Base-by-base conservation (phyloP, 2,329 filamentous ascomycete genomes). In the Colletotrichum camelliae region DNA sequence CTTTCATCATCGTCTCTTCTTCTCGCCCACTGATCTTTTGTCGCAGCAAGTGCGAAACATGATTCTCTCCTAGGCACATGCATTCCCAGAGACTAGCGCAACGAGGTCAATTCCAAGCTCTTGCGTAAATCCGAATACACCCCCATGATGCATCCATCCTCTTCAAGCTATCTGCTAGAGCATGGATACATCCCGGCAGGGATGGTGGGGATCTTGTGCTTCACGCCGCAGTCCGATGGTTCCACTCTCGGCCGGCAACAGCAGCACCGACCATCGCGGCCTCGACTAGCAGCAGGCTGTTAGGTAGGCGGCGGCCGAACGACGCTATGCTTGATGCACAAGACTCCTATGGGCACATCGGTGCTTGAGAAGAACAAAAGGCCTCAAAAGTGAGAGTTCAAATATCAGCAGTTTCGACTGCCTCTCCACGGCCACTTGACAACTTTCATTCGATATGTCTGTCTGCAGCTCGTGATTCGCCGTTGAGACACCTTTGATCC, bases 171-270 rank as follows among this genome's bases (percentile, higher is more conserved):
- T 35, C 29, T 31, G 58, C 39, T 61, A 27, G 33, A 33, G 33
- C n/a, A 65, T 74, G 67, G 68, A 31, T 52, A 60, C 37, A n/a
- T 24, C 48, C 43, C 27, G 67, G 52, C 58, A 75, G 37, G 61
- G 61, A 55, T 75, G 27, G 55, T 33, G 72, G 61, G 61, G 52
- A 67, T 68, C 69, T 60, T 29, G 39, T 75, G 69, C 62, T 72
- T 71, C 60, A 66, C 65, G 52, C 61, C 39, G 60, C 35, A 65
- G 27, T 33, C 55, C 55, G 52, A 37, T 66, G 72, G 52, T 43
- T 66, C 72, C 72, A 62, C 52, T 33, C 48, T 24, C 68, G 61
- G 72, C 61, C 61, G 61, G 60, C 67, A 69, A 24, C 57, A 61
- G 52, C 61, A 21, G 21, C 16, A 62, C 16, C n/a, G 57, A n/a